A percentile compares a stretch with the other conserved stretches of the same genome.
phyloP scores from a whole-genome alignment of 1,139 yeast genomes.

The Taphrina wiesneri region DNA sequence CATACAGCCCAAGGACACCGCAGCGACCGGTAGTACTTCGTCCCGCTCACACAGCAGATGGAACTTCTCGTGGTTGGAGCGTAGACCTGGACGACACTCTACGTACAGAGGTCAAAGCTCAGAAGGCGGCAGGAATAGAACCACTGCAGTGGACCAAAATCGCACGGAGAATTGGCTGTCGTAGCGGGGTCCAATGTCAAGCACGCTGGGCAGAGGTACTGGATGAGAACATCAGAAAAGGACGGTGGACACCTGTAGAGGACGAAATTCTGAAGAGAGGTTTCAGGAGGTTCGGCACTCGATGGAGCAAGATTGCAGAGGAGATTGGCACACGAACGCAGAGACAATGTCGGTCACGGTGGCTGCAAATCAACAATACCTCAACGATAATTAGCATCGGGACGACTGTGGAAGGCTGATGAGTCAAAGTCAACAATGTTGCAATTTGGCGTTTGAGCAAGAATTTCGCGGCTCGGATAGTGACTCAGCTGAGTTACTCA shows the following conservation, averaged over 20 bases:
- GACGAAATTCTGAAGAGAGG: conserved; percentile 65
- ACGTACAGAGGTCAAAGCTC: not conserved
- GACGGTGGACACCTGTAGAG: conserved; percentile 81
- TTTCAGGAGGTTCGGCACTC: conserved; percentile 74
- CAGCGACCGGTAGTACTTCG: too few relatives aligned
- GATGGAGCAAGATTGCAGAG: conserved; percentile 56
- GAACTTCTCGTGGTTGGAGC: not conserved
- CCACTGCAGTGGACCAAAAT: conserved; percentile 3
- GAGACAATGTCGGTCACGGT: conserved; percentile 26
- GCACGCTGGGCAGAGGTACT: conserved; percentile 85
- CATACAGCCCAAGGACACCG: too few relatives aligned
- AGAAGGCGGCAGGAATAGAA: not conserved
- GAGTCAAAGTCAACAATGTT: too few relatives aligned
- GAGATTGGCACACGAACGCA: conserved; percentile 9
- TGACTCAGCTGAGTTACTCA: too few relatives aligned
- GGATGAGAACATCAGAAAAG: conserved; percentile 75
- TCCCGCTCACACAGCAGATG: not conserved
- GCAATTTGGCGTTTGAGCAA: too few relatives aligned
- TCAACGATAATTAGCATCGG: too few relatives aligned
- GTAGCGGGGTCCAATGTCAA: conserved; percentile 95
- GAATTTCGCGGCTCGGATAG: too few relatives aligned
- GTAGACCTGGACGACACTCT: not conserved
- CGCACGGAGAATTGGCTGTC: conserved; percentile 37
- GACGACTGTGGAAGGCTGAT: too few relatives aligned
- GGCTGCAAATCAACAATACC: conserved; percentile 16